A percentile compares a stretch with the other conserved stretches of the same genome.
These are phyloP conservation scores for Dothideomycetidae sp. DNA, from an alignment of 2,329 filamentous ascomycete genomes.

Conservation along the genomic window DNA sequence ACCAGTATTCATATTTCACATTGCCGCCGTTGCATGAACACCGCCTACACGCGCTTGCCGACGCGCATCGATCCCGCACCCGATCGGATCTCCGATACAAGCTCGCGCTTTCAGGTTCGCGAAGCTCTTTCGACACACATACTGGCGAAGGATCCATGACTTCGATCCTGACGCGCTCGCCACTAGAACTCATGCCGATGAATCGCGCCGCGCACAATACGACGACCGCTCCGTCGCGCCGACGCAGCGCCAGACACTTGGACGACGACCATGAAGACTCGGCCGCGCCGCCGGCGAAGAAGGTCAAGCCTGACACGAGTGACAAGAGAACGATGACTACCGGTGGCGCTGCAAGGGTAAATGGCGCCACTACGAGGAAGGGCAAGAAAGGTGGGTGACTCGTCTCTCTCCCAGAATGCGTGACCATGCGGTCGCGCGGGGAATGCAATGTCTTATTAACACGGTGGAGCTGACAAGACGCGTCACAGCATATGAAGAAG, in stretches of 20 bases:
- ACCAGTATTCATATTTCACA: not conserved
- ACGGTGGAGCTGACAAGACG: conserved; percentile 1
- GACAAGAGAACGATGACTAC: conserved; percentile 21
- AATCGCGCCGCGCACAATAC: conserved; percentile 28
- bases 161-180: conserved; percentile 24
- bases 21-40: not conserved
- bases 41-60: not conserved
- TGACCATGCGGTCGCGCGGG: too few species aligned
- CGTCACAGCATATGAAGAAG: conserved; percentile 28
- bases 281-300: conserved; percentile 31
- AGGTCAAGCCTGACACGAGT: conserved; percentile 24
- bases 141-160: conserved; percentile 10
- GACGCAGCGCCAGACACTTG: conserved; percentile 31
- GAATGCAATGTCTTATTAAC: too few species aligned
- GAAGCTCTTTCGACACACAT: too few species aligned
- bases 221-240: conserved; percentile 22
- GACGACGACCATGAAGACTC: conserved; percentile 30
- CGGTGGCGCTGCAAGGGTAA: conserved; percentile 23
- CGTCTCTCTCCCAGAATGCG: not conserved
- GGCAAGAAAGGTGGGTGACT: conserved; percentile 11
- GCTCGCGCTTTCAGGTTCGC: too few species aligned
- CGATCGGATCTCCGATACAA: too few species aligned
- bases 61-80: conserved; percentile 1
- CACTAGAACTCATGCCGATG: conserved; percentile 35
- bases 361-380: conserved; percentile 10